These are phyloP conservation scores for Epichloe uncinata DNA, from an alignment of 2,329 filamentous ascomycete species.

Conservation along the genomic window DNA sequence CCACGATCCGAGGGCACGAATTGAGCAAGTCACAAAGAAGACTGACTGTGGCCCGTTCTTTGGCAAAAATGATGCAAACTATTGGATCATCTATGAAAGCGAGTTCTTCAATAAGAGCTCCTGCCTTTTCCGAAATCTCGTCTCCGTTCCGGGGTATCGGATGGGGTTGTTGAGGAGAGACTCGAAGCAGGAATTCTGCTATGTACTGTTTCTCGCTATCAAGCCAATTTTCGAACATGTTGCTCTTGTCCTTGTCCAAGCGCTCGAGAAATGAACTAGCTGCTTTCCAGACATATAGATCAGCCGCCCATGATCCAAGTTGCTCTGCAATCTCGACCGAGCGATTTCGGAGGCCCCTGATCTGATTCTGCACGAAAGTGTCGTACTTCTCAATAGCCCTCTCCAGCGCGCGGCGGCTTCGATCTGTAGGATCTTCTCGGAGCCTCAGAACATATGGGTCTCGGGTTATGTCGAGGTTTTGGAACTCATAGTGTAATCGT, in stretches of 20 bases:
- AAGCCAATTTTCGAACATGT: conserved; percentile 27
- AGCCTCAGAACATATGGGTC: conserved; percentile 49
- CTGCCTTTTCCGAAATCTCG: conserved; percentile 44
- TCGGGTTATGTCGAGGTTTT: conserved; percentile 37
- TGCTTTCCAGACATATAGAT: conserved; percentile 47
- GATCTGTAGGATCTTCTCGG: conserved; percentile 24
- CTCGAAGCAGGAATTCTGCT: conserved; percentile 27
- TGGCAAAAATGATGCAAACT: conserved; percentile 54
- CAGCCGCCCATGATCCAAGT: conserved; percentile 55
- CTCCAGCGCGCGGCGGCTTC: conserved; percentile 24
- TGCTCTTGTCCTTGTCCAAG: conserved; percentile 6
- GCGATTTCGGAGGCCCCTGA: conserved; percentile 40
- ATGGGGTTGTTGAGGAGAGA: conserved; percentile 12
- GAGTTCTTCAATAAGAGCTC: conserved; percentile 38
- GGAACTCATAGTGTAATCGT: conserved; percentile 28
- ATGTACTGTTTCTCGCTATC: conserved; percentile 44
- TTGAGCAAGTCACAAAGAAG: conserved; percentile 46
- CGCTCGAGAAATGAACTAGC: conserved; percentile 22
- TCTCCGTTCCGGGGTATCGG: conserved; percentile 6
- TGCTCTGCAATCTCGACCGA: conserved; percentile 37
- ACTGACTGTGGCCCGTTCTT: conserved; percentile 46
- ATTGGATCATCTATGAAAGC: conserved; percentile 26
- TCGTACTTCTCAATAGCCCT: conserved; percentile 28
- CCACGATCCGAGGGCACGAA: conserved; percentile 32
- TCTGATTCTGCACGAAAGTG: conserved; percentile 40